Evolutionary conservation across 257 asterid genomes (phyloP), one percentile per base, ranked within the genome.

Genomic region (Perilla frutescens): DNA sequence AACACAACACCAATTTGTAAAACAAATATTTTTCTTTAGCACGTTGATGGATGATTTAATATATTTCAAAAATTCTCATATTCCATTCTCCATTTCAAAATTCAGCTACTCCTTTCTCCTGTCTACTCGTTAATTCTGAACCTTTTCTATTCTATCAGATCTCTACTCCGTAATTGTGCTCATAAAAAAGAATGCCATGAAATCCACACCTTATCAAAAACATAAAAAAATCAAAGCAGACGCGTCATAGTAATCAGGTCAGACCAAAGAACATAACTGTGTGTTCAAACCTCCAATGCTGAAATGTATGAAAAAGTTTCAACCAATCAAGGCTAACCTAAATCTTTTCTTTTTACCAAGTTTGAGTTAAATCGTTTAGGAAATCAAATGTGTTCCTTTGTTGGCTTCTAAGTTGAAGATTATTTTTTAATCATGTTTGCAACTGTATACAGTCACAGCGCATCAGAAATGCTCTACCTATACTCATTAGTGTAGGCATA

Each of bases 1-100:
- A 68, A 68, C 10, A 67, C 66, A 69, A 32, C 31, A 13, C 20
- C 13, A 56, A 31, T 70, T 62, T 20, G 34, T 58, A 14, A 50
- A 43, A 45, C 60, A 58, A 6, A 40, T 32, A 48, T 7, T 51
- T 59, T 36, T 58, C 56, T 15, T 68, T 34, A 59, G 8, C 61
- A 68, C n/a, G 29, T 41, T 13, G 39, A 56, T 53, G 62, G 53
- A 36, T 26, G 37, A 14, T 40, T 34, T 41, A 62, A 40, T 7
- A 15, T 15, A 62, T 58, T 32, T 31, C 3, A 58, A 58, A 26
- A 26, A 7, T 26, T 11, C 40, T 32, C 9, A 3, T 5, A 0
- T 6, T 31, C 62, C 5, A 9, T 56, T 56, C 62, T 29, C 40
- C 62, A 13, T 60, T 61, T 40, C 47, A 61, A 7, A 36, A 37